Percentiles rank a stretch among this genome's conserved stretches.
Conservation (phyloP, 1,284 basidiomycete genomes). For the Leccinum solheimii region DNA sequence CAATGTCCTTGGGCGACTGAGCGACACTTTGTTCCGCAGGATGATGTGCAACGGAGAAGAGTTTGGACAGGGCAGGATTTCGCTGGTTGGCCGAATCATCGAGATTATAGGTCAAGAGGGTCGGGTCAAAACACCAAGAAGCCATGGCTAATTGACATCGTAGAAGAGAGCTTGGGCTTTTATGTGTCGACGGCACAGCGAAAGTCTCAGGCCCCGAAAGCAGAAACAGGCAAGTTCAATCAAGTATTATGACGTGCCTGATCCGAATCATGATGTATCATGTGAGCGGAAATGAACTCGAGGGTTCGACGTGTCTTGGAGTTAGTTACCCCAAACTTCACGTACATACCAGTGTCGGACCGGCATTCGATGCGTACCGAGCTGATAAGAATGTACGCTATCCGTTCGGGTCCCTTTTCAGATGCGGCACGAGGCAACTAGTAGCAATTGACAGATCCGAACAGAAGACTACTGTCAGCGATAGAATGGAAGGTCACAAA, state of each 20-base stretch:
- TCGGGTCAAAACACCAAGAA: background rate
- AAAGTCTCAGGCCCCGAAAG: background rate
- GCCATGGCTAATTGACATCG: background rate
- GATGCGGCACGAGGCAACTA: background rate
- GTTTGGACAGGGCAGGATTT: background rate
- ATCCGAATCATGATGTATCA: too few relatives aligned
- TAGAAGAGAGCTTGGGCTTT: background rate
- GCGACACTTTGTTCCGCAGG: conserved; percentile 1
- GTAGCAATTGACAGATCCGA: background rate
- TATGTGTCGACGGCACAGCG: background rate
- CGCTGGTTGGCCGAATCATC: background rate
- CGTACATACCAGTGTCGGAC: background rate
- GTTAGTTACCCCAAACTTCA: background rate
- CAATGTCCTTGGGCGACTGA: conserved; percentile 3
- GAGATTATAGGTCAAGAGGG: too few relatives aligned
- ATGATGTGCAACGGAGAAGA: conserved; percentile 3
- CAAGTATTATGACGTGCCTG: background rate
- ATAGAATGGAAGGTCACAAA: too few relatives aligned
- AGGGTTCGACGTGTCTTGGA: background rate
- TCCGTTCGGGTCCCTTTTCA: background rate
- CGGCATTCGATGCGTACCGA: background rate
- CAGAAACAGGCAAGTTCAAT: background rate
- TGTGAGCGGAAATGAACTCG: background rate
- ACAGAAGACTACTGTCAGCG: background rate
- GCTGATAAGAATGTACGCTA: background rate